These are phyloP conservation scores for Acidiella bohemica DNA, from an alignment of 495 filamentous ascomycete species.

Conservation along the genomic window DNA sequence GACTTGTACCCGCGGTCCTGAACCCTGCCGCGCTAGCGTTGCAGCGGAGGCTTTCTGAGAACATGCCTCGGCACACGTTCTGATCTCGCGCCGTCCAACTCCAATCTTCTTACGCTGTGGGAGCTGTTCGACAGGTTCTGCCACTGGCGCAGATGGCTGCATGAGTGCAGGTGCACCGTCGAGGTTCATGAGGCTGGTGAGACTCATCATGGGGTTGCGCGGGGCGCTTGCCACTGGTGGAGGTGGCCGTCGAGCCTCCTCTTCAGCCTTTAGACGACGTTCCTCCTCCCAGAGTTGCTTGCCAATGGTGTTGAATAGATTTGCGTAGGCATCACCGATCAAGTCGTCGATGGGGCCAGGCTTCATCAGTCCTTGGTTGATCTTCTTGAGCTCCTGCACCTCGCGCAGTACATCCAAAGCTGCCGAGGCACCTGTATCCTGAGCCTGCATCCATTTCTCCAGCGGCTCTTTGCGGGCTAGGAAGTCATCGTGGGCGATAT, in stretches of 20 bases:
- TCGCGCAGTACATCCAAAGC: slow-evolving; percentile 68
- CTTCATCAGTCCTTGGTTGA: slow-evolving; percentile 77
- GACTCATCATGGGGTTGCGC: slow-evolving; percentile 22
- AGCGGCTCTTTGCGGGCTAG: slow-evolving; percentile 41
- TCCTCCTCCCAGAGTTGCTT: slow-evolving; percentile 17
- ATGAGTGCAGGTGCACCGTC: slow-evolving; percentile 14
- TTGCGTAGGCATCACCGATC: slow-evolving; percentile 71
- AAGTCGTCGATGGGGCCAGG: slow-evolving; percentile 75
- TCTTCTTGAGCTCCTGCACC: slow-evolving; percentile 74
- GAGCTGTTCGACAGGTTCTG: slow-evolving; percentile 24
- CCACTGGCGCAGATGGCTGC: slow-evolving; percentile 20
- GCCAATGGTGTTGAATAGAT: slow-evolving; percentile 51
- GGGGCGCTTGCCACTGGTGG: slow-evolving; percentile 8
- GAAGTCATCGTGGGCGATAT: slow-evolving; percentile 69
- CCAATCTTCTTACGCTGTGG: slow-evolving; percentile 37
- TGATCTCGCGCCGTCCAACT: slow-evolving; percentile 50
- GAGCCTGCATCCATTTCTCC: slow-evolving; percentile 36
- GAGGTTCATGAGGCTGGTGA: slow-evolving; percentile 24
- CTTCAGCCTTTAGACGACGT: slow-evolving; percentile 2
- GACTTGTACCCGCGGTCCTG: slow-evolving; percentile 12
- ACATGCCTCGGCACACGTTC: slow-evolving; percentile 47
- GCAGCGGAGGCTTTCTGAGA: slow-evolving; percentile 14
- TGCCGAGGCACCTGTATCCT: slow-evolving; percentile 33
- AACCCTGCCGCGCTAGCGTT: neutral
- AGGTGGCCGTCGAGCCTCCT: slow-evolving; percentile 6